Evolutionary conservation across 208 protist genomes (phyloP), one percentile per base, ranked within the genome.

Genomic region (Crithidia bombi): DNA sequence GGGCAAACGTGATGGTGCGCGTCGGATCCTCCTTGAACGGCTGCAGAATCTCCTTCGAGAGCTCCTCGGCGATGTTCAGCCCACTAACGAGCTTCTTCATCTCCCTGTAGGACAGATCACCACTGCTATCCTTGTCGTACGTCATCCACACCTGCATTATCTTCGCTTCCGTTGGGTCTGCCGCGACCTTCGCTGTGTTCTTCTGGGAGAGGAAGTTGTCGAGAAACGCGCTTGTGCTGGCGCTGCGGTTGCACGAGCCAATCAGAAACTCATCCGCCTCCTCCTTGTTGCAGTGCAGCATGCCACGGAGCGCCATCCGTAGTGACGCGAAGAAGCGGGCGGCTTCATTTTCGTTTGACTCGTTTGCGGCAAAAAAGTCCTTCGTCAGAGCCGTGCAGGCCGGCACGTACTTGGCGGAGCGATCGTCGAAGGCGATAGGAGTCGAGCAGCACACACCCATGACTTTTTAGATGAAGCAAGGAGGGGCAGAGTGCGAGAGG

Each of bases 61-160:
- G 63, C 19, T 73, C 57, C 32, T 77, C 69, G 43, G 86, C 83
- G 44, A 91, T 66, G 70, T 82, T 86, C 30, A 91, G 68, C 5
- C 77, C 81, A 10, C 67, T 65, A 14, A 85, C 68, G 15, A 94
- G 28, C 41, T 70, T 79, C 32, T 71, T 74, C 47, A 88, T 63
- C 65, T 91, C 83, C 33, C 32, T 17, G 54, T 78, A 75, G 55
- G 50, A 69, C 4, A 91, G 78, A 43, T 87, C 81, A 33, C 89
- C 85, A 59, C 80, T 90, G 68, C 78, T 63, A 71, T 90, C 81
- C 15, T 65, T 54, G 76, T 89, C 81, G 65, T 87, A 86, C 39
- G 59, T 75, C 78, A 90, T 84, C 85, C 83, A 91, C 58, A 90
- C 66, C 66, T 84, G 75, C 85, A 91, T 89, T 46, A 90, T 73